Base-by-base conservation (phyloP, 169 alveolate genomes). In the Plasmodium inui region DNA sequence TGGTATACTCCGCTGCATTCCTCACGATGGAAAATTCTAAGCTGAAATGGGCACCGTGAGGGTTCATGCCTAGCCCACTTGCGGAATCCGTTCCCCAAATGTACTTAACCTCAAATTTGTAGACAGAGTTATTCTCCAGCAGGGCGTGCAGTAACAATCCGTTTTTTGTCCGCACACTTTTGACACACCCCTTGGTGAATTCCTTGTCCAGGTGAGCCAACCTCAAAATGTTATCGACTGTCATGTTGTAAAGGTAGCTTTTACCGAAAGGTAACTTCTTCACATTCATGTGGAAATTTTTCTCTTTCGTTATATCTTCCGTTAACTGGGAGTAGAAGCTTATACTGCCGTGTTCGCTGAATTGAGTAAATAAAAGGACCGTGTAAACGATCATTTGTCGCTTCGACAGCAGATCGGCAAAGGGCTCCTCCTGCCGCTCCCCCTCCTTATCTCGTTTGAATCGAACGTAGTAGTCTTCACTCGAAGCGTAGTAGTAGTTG, bases 281-380 rank as follows among this genome's bases (percentile, higher is more conserved):
- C 67, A 86, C 30, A n/a, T 86, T 26, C 61, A 86, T 74, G 41
- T 39, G 61, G 41, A 86, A 74, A 32, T 86, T 86, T 32, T 86
- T 86, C 19, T 22, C 37, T 30, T 67, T 39, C 3, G 44, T 76
- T 74, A 74, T 50, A 17, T 50, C 93, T 70, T 53, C 82, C 3
- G 74, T 74, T 86, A 86, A n/a, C 19, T 53, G 44, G 5, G 93
- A 86, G 28, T 55, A 74, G 44, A 86, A 86, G 14, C 61, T 86
- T 86, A 86, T 86, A 76, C 67, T 74, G n/a, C 70, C 17, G 10
- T 86, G 70, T 67, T 74, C 44, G 28, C 70, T 76, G 55, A 86
- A 86, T n/a, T 86, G 82, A 34, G 71, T 26, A 55, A 86, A 74
- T 19, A 86, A 74, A n/a, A 74, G 70, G 44, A 86, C 86, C 10